Evolutionary conservation across 2,329 filamentous ascomycete species (phyloP).

Genomic region (Nigrospora osmanthi): DNA sequence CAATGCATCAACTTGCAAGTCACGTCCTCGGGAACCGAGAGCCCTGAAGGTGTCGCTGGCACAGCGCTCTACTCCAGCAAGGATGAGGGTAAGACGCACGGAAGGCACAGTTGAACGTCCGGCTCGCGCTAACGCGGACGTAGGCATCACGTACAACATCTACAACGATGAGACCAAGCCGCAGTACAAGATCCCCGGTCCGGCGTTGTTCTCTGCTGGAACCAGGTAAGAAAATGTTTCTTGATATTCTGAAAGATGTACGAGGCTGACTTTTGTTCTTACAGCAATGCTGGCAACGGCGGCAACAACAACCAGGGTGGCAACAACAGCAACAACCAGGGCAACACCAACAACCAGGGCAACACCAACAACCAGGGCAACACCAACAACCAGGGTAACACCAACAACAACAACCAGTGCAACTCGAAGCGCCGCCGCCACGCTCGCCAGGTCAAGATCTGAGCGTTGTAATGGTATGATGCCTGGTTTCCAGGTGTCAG

Average conservation of each 20-base stretch:
- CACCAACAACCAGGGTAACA: not conserved
- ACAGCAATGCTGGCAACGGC: not conserved
- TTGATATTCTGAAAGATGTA: too few relatives aligned
- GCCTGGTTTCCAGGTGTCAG: too few relatives aligned
- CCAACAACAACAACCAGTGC: not conserved
- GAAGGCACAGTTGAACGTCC: too few relatives aligned
- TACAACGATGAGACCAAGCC: slow-evolving; percentile 26
- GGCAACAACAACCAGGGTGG: not conserved
- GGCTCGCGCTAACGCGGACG: too few relatives aligned
- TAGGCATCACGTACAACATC: slow-evolving; percentile 48
- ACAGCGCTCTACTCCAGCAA: slow-evolving; percentile 19
- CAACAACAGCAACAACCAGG: not conserved
- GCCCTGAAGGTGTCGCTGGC: slow-evolving; percentile 19
- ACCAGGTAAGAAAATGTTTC: not conserved
- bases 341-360: not conserved
- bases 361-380: not conserved
- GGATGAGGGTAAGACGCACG: slow-evolving; percentile 10
- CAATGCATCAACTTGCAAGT: slow-evolving; percentile 36
- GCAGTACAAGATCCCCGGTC: slow-evolving; percentile 17
- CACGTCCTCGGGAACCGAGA: slow-evolving; percentile 27
- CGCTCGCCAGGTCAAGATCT: not conserved
- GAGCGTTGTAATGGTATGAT: not conserved
- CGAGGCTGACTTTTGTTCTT: too few relatives aligned
- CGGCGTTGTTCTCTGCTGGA: slow-evolving; percentile 11
- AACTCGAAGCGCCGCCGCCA: not conserved